phyloP scores from a whole-genome alignment of 169 alveolate species.

The Sarcocystis neurona region DNA sequence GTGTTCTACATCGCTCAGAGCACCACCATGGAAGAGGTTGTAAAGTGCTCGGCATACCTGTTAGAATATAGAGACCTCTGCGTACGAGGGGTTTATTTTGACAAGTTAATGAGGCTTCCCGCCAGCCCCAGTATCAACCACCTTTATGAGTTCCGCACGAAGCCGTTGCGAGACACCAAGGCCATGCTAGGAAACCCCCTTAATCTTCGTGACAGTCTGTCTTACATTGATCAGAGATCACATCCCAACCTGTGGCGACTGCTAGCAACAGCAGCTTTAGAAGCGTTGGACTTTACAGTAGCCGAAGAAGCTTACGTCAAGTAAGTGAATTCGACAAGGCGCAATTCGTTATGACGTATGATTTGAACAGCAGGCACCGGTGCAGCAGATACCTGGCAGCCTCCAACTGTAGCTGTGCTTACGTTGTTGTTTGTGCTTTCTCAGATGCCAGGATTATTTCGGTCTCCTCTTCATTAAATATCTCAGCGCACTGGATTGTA shows the following conservation, averaged over 20 bases:
- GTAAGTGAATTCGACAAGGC: too few species aligned
- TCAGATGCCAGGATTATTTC: constrained; percentile 86
- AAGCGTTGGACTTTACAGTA: constrained; percentile 78
- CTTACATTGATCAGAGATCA: constrained; percentile 82
- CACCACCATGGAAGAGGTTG: constrained; percentile 53
- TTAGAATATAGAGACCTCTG: not conserved
- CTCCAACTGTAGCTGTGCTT: not conserved
- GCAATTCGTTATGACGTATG: too few species aligned
- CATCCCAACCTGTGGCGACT: constrained; percentile 86
- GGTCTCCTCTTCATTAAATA: constrained; percentile 85
- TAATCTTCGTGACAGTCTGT: constrained; percentile 82
- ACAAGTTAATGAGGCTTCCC: constrained; percentile 82
- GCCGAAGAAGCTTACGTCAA: constrained; percentile 42
- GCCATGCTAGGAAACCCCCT: constrained; percentile 79
- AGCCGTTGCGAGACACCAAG: constrained; percentile 84
- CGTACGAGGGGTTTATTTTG: constrained; percentile 47
- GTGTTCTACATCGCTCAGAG: constrained; percentile 81
- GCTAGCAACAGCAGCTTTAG: constrained; percentile 85
- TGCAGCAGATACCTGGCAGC: not conserved
- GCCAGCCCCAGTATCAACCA: constrained; percentile 78
- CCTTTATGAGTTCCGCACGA: constrained; percentile 84
- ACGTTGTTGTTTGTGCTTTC: constrained; percentile 56
- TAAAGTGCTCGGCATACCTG: not conserved
- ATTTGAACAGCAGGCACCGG: too few species aligned
- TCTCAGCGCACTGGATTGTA: constrained; percentile 79